Evolutionary conservation across 176 grass and related monocot genomes (phyloP).

Genomic region (Zoysia japonica): DNA sequence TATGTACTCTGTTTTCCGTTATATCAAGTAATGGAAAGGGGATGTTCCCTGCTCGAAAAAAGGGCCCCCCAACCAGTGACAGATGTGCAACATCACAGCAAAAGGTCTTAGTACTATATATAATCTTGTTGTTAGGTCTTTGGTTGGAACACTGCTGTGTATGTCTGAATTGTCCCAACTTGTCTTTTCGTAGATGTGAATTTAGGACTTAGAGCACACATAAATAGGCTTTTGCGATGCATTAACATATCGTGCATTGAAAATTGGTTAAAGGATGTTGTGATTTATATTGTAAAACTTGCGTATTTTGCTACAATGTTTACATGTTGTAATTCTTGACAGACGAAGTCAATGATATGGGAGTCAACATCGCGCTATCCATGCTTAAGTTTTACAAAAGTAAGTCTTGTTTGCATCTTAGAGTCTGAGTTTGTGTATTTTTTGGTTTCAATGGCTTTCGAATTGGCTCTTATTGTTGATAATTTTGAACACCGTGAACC

Average conservation of each 20-base stretch:
- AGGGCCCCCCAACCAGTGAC: background rate
- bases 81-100: background rate
- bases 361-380: constrained; percentile 65
- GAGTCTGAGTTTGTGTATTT: background rate
- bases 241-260: constrained; percentile 1
- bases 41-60: too few species aligned
- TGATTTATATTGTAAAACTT: background rate
- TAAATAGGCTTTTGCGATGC: background rate
- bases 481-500: background rate
- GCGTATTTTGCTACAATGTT: background rate
- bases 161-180: background rate
- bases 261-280: background rate
- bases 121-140: background rate
- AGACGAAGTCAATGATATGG: constrained; percentile 53
- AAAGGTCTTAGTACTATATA: too few species aligned
- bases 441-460: background rate
- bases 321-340: constrained; percentile 34
- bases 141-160: background rate
- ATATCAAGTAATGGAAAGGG: too few species aligned
- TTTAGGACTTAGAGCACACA: background rate
- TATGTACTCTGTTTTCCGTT: too few species aligned
- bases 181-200: background rate
- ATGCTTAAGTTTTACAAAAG: constrained; percentile 85
- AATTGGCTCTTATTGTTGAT: background rate
- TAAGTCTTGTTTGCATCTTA: constrained; percentile 37